Evolutionary conservation across 2,329 filamentous ascomycete genomes (phyloP), one percentile per base, ranked within the genome.

Genomic region (Trichoderma brevicompactum): DNA sequence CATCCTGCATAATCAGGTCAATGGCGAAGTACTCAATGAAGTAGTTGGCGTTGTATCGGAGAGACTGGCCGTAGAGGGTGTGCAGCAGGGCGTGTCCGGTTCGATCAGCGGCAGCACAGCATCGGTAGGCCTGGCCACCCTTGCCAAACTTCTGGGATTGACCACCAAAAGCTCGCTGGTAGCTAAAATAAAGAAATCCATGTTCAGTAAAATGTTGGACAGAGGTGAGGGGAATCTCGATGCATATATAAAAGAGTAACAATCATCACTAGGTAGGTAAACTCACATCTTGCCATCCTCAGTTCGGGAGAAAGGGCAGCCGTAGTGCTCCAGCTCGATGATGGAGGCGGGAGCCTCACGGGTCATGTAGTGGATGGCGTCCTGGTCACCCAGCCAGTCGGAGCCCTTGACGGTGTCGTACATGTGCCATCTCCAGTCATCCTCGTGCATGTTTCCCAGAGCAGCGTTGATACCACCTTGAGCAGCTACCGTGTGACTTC

Each of bases 401-500:
- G 92, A 96, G 70, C 94, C 94, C 85, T 97, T 97, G 77, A 97
- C 94, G 49, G 94, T 97, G 79, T 97, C 94, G 84, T 97, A 97
- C 94, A 97, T 97, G 82, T 97, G 94, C 94, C 94, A 97, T 84
- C 93, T 89, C 94, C 94, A 97, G 82, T 97, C 93, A 75, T 97
- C 94, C 83, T 94, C 88, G 85, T 97, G 93, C 94, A 97, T 97
- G 83, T 96, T 97, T 76, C 92, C 92, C 65, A 95, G 85, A 59
- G 92, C 92, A 65, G 92, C 92, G 78, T 95, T 95, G 84, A 95
- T 94, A 75, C 92, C 92, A 76, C 92, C 92, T 79, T 90, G 88
- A 46, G 88, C 88, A 66, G 92, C 92, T 73, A 95, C 92, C 8
- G 92, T 95, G 80, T 95, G 92, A 78, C 86, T 90, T 84, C 92